Base-by-base conservation (phyloP, 345 rosid species). In the Laguncularia racemosa region DNA sequence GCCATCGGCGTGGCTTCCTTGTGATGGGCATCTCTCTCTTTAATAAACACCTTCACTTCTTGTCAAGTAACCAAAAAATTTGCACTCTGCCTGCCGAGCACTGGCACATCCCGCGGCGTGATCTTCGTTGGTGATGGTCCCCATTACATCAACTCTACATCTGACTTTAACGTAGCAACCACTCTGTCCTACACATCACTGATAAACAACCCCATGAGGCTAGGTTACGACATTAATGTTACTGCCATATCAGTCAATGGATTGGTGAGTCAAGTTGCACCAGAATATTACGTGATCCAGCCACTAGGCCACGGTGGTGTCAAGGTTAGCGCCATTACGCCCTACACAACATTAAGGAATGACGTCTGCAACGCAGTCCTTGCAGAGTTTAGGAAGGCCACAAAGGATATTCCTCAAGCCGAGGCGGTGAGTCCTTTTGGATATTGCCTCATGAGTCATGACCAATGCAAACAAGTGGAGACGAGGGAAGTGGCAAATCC, bases 181-280 rank as follows among this genome's bases (percentile, higher is more conserved):
- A 10, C 46, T 11, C 61, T 73, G 1, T n/a, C 61, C 23, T 68
- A 67, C 63, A 67, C 73, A 1, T 66, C 69, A 6, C 50, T 60
- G n/a, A 20, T 56, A 18, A 20, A 46, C 6, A 60, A 68, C 55
- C 64, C 67, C 0, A 28, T 57, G 12, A 67, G 69, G 19, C 18
- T 56, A 16, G 73, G 65, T 6, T 64, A 73, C 44, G 57, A 67
- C 55, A 64, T 73, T 14, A 68, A 59, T 14, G 67, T 73, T 14
- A 53, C 46, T 23, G 48, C 61, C 5, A 64, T 73, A 23, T 54
- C 54, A 12, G 47, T 73, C 15, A 65, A 73, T 14, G 61, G 61
- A 21, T 64, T 60, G 21, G 19, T 59, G 28, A 3, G 17, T 26
- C 16, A 60, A 21, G 21, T 50, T 2, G 40, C 17, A 56, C 2